Evolutionary conservation across 2,329 filamentous ascomycete genomes (phyloP).

Genomic region (Aureobasidium pullulans): DNA sequence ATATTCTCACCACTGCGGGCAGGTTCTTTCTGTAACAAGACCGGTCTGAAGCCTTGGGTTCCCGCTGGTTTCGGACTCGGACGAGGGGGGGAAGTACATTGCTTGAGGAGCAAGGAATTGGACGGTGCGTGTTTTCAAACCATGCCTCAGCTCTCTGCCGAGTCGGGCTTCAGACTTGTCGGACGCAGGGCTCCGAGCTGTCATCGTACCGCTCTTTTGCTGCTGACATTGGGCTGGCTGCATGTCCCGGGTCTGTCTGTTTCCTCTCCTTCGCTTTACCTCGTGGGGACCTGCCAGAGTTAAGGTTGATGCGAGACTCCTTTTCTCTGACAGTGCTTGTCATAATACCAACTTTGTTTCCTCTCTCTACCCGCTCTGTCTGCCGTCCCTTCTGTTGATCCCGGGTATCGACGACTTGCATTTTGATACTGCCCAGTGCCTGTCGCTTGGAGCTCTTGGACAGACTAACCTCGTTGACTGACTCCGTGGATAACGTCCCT

Average conservation of each 20-base stretch:
- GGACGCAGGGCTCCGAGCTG: not conserved
- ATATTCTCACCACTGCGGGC: not conserved
- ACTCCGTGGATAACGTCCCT: not conserved
- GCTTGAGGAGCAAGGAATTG: not conserved
- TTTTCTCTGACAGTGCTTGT: constrained; percentile 6
- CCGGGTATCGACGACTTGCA: not conserved
- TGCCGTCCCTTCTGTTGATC: not conserved
- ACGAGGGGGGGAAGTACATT: not conserved
- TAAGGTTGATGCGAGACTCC: constrained; percentile 6
- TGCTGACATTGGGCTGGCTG: constrained; percentile 4
- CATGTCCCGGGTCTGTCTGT: not conserved
- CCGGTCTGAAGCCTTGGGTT: not conserved
- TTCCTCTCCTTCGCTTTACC: not conserved
- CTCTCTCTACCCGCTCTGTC: not conserved
- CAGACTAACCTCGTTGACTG: not conserved
- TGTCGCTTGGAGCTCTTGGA: not conserved
- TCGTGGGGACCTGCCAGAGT: not conserved
- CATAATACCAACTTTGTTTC: not conserved
- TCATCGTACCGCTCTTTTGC: not conserved
- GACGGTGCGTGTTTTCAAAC: not conserved
- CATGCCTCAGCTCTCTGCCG: not conserved
- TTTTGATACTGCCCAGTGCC: not conserved
- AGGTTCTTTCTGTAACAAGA: not conserved
- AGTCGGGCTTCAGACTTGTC: not conserved
- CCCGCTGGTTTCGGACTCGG: not conserved